phyloP scores from a whole-genome alignment of 257 asterid genomes.

The Solanum arcanum region DNA sequence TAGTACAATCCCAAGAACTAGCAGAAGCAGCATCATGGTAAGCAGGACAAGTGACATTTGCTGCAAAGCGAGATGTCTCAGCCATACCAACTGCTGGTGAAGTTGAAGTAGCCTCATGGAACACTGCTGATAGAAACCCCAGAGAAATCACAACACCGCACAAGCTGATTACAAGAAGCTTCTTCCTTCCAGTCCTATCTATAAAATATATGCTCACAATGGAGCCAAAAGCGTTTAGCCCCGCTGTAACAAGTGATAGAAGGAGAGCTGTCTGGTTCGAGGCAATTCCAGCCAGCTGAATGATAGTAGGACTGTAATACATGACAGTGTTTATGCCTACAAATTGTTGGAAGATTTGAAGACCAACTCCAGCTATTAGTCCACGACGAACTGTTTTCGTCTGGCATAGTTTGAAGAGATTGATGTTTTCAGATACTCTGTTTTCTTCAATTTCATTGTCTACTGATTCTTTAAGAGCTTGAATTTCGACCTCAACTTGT shows the following conservation, averaged over 20 bases:
- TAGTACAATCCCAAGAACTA: constrained; percentile 27
- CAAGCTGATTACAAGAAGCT: constrained; percentile 20
- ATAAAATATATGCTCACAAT: constrained; percentile 32
- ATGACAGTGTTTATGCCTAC: constrained; percentile 35
- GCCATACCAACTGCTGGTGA: constrained; percentile 15
- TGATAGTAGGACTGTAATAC: constrained; percentile 29
- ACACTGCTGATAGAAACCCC: constrained; percentile 24
- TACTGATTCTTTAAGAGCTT: constrained; percentile 20
- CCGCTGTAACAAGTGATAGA: constrained; percentile 27
- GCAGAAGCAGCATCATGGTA: constrained; percentile 7
- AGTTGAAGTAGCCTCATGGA: constrained; percentile 19
- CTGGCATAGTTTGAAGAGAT: constrained; percentile 7
- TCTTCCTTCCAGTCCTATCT: constrained; percentile 34
- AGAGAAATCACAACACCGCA: constrained; percentile 25
- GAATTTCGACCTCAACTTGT: constrained; percentile 16
- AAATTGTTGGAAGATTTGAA: constrained; percentile 30
- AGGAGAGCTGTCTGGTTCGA: constrained; percentile 23
- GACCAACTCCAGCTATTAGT: constrained; percentile 35
- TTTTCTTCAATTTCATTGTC: constrained; percentile 19
- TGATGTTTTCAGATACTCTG: constrained; percentile 9
- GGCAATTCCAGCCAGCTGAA: constrained; percentile 31
- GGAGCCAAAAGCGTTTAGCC: constrained; percentile 29
- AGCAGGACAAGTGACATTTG: constrained; percentile 19
- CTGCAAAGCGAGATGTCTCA: constrained; percentile 13
- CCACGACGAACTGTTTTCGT: constrained; percentile 22